These are phyloP conservation scores for Termitomyces sp. DNA, from an alignment of 768 basidiomycete genomes.

Conservation along the genomic window DNA sequence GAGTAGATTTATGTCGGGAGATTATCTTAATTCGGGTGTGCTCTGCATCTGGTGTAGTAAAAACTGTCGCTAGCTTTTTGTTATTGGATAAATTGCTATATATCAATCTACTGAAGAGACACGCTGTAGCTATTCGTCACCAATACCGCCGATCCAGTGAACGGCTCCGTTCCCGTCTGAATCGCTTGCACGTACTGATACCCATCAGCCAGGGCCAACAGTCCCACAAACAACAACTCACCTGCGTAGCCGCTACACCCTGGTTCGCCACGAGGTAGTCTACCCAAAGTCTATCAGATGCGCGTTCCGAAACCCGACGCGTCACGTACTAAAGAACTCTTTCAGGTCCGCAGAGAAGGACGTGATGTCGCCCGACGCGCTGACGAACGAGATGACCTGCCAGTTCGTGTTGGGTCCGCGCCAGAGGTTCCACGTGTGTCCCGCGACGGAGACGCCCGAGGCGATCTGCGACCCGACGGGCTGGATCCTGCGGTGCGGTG, in stretches of 20 bases:
- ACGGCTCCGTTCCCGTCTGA: constrained; percentile 51
- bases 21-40: not conserved
- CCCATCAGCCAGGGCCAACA: not conserved
- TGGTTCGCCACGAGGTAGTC: constrained; percentile 40
- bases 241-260: constrained; percentile 43
- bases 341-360: constrained; percentile 48
- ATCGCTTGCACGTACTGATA: constrained; percentile 45
- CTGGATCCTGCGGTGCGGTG: constrained; percentile 40
- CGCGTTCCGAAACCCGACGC: not conserved
- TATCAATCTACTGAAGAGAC: not conserved
- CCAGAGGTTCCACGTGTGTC: constrained; percentile 54
- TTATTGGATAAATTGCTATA: not conserved
- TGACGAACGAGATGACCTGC: constrained; percentile 54
- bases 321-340: constrained; percentile 44
- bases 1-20: constrained; percentile 27
- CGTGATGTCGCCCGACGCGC: constrained; percentile 37
- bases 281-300: constrained; percentile 9
- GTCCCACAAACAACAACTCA: constrained; percentile 12
- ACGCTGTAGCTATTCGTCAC: constrained; percentile 22
- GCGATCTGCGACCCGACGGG: constrained; percentile 46
- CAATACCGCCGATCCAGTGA: constrained; percentile 43
- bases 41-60: not conserved
- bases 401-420: constrained; percentile 46
- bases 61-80: not conserved
- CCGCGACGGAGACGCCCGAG: constrained; percentile 35